Conservation (phyloP, 257 asterid species). For the Solanum rostratum region DNA sequence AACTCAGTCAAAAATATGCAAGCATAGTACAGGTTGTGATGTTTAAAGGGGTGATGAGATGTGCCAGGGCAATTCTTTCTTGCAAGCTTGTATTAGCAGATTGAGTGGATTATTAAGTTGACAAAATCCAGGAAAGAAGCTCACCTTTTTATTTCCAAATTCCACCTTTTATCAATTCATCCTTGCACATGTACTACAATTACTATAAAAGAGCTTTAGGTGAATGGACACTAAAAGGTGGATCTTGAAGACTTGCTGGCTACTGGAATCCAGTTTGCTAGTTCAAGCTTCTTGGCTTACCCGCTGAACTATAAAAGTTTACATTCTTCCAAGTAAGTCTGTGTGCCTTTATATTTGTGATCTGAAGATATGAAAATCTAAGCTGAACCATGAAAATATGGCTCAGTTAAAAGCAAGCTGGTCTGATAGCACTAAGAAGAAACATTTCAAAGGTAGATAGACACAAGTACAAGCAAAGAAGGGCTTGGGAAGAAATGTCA, state of each 20-base stretch:
- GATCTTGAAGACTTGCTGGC: background rate
- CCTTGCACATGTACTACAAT: background rate
- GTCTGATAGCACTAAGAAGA: background rate
- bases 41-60: slow-evolving; percentile 24
- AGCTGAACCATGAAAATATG: background rate
- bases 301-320: background rate
- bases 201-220: background rate
- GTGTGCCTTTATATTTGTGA: background rate
- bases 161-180: background rate
- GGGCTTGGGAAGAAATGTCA: background rate
- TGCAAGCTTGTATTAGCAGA: slow-evolving; percentile 29
- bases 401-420: background rate
- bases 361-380: background rate
- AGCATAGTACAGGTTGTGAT: slow-evolving; percentile 36
- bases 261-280: background rate
- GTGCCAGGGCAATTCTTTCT: slow-evolving; percentile 43
- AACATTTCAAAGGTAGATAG: background rate
- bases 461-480: background rate
- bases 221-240: background rate
- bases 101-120: slow-evolving; percentile 27
- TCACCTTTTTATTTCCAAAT: slow-evolving; percentile 28
- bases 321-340: background rate
- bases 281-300: background rate
- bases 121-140: slow-evolving; percentile 55
- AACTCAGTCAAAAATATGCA: slow-evolving; percentile 4